phyloP scores from a whole-genome alignment of 2,329 filamentous ascomycete genomes.

The Huntiella savannae region DNA sequence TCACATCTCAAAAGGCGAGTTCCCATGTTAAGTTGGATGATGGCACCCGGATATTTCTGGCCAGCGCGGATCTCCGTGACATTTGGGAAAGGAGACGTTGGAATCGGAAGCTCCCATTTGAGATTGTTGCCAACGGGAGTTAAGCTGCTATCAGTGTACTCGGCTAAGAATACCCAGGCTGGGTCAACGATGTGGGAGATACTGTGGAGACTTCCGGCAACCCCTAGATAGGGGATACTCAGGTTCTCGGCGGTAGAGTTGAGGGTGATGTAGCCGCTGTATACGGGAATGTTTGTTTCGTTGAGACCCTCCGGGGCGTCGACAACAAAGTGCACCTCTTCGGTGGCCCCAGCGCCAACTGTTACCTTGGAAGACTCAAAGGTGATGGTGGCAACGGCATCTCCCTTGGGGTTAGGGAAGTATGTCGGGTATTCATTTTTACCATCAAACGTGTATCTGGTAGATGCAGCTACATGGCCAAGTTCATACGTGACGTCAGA shows the following conservation, averaged over 20 bases:
- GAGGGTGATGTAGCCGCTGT: conserved; percentile 26
- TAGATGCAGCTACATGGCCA: conserved; percentile 19
- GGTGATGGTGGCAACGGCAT: neutral
- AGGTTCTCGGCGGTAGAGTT: conserved; percentile 23
- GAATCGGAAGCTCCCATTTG: neutral
- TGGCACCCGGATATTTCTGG: conserved; percentile 1
- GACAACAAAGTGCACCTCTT: conserved; percentile 11
- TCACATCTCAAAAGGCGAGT: conserved; percentile 2
- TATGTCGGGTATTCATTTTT: conserved; percentile 4
- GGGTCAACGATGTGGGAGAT: neutral
- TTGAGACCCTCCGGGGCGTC: conserved; percentile 14
- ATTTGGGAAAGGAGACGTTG: neutral
- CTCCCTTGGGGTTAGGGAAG: conserved; percentile 12
- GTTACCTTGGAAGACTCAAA: neutral
- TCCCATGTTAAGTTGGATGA: conserved; percentile 3
- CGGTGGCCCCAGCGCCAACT: conserved; percentile 14
- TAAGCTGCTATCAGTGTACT: conserved; percentile 3
- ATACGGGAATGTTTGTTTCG: conserved; percentile 21
- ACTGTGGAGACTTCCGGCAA: conserved; percentile 4
- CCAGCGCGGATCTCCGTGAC: neutral
- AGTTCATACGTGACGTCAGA: conserved; percentile 21
- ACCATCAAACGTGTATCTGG: conserved; percentile 20
- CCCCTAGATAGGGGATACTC: conserved; percentile 22
- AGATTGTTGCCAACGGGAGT: neutral
- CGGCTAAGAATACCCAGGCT: conserved; percentile 3